phyloP scores from a whole-genome alignment of 2,329 filamentous ascomycete species.

The Ceratocystis alfenasii region DNA sequence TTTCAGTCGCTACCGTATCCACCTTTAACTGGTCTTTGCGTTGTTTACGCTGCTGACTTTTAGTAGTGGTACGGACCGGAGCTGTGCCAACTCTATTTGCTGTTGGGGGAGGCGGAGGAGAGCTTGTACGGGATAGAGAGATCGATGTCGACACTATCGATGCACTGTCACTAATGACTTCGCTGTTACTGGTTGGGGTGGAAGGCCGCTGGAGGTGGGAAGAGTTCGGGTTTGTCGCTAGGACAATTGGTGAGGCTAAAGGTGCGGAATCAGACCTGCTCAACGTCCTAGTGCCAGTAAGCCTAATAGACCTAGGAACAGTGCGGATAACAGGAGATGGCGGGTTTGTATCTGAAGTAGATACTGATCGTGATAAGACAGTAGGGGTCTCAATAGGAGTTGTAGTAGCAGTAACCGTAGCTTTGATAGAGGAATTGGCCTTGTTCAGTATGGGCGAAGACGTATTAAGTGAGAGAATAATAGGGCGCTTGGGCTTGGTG shows the following conservation, averaged over 20 bases:
- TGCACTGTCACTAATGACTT: constrained; percentile 63
- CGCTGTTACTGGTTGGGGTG: constrained; percentile 51
- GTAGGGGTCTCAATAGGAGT: constrained; percentile 14
- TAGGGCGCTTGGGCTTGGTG: constrained; percentile 14
- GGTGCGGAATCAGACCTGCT: constrained; percentile 29
- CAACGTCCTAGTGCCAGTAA: constrained; percentile 10
- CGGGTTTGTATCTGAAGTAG: background rate
- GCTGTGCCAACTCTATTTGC: constrained; percentile 51
- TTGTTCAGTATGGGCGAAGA: background rate
- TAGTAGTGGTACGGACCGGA: constrained; percentile 57
- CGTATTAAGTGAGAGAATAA: constrained; percentile 10
- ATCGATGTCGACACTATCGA: constrained; percentile 61
- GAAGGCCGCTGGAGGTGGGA: constrained; percentile 45
- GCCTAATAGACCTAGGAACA: constrained; percentile 14
- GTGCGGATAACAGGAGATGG: constrained; percentile 15
- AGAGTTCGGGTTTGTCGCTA: background rate
- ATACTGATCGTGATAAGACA: background rate
- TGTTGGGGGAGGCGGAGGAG: constrained; percentile 53
- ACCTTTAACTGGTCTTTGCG: constrained; percentile 52
- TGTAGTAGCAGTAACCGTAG: background rate
- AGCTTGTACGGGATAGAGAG: constrained; percentile 56
- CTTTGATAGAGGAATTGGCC: background rate
- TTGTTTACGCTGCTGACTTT: constrained; percentile 68
- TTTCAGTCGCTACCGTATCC: constrained; percentile 46
- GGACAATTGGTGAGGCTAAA: constrained; percentile 31